Evolutionary conservation across 2,329 filamentous ascomycete species (phyloP).

Genomic region (Trichoderma simmonsii): DNA sequence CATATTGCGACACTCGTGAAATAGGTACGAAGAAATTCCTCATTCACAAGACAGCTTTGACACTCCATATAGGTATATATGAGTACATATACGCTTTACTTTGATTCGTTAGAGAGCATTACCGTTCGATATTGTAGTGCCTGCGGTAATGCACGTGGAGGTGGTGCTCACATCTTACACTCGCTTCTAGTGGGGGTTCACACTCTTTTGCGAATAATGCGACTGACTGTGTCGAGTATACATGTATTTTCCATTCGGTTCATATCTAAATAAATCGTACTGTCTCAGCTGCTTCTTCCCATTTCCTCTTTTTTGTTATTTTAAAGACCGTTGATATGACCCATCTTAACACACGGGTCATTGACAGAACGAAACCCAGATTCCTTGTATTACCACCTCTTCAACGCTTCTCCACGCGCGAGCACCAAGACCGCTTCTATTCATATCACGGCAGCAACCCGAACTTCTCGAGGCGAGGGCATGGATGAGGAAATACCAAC

Average conservation of each 20-base stretch:
- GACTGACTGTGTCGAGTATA: background rate
- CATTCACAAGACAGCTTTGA: too few relatives aligned
- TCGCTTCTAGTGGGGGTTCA: background rate
- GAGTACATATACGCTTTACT: background rate
- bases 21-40: background rate
- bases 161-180: background rate
- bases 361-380: background rate
- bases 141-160: background rate
- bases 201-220: fast-evolving
- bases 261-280: background rate
- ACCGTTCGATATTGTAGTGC: background rate
- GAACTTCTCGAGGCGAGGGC: slow-evolving; percentile 10
- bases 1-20: background rate
- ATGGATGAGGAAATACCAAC: slow-evolving; percentile 11
- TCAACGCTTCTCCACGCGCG: background rate
- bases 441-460: slow-evolving; percentile 12
- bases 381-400: background rate
- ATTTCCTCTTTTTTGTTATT: background rate
- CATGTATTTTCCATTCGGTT: background rate
- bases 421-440: background rate
- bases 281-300: too few relatives aligned
- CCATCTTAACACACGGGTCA: background rate
- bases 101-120: too few relatives aligned
- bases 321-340: too few relatives aligned
- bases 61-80: too few relatives aligned